phyloP scores from a whole-genome alignment of 1,139 yeast species.

The Yamadazyma epiphylla region DNA sequence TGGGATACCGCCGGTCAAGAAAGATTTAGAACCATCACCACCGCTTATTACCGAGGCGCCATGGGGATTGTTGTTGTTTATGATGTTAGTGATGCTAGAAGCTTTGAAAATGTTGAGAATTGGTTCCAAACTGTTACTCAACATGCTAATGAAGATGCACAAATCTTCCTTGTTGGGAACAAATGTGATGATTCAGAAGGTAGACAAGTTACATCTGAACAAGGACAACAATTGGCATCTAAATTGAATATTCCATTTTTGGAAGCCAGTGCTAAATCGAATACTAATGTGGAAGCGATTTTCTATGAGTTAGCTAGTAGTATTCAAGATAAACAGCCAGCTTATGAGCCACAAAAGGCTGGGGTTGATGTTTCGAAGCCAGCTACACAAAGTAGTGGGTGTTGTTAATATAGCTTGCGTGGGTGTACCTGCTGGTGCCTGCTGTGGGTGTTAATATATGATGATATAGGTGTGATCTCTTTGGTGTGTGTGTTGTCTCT shows the following conservation, averaged over 20 bases:
- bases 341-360: constrained; percentile 17
- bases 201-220: constrained; percentile 76
- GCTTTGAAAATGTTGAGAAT: constrained; percentile 79
- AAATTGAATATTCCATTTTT: constrained; percentile 86
- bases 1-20: constrained; percentile 99
- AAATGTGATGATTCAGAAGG: constrained; percentile 84
- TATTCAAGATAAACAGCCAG: constrained; percentile 73
- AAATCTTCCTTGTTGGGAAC: constrained; percentile 89
- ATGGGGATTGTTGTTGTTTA: constrained; percentile 96
- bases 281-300: constrained; percentile 86
- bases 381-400: background rate
- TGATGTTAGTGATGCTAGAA: constrained; percentile 93
- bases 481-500: no score
- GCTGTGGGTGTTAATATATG: no score
- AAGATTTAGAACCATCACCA: constrained; percentile 94
- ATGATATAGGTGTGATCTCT: no score
- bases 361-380: constrained; percentile 46
- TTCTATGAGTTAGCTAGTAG: constrained; percentile 88
- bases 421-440: no score
- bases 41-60: constrained; percentile 98
- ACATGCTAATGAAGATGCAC: constrained; percentile 95
- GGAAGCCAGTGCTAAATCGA: constrained; percentile 95
- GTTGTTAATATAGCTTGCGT: no score
- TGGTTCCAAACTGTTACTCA: constrained; percentile 96
- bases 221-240: constrained; percentile 86